Evolutionary conservation across 2,329 filamentous ascomycete species (phyloP).

Genomic region (Aspergillus clavatus): DNA sequence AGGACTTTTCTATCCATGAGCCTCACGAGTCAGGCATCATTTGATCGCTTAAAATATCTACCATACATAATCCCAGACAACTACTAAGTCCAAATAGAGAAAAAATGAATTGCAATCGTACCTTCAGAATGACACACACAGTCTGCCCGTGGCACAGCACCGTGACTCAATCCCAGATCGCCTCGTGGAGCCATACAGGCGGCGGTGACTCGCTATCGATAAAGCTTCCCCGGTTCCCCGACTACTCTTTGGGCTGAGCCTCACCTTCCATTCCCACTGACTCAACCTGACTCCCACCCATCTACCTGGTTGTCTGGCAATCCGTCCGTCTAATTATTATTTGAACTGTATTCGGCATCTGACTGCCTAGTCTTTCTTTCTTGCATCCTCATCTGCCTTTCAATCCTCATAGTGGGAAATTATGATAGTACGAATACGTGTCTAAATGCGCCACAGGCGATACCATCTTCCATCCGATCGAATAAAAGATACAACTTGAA

Average conservation of each 20-base stretch:
- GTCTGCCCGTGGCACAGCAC: not conserved
- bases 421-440: constrained; percentile 44
- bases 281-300: not conserved
- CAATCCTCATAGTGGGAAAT: constrained; percentile 17
- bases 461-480: constrained; percentile 20
- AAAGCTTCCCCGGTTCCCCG: constrained; percentile 21
- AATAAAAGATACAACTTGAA: constrained; percentile 10
- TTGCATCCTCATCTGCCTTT: not conserved
- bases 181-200: constrained; percentile 9
- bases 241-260: no score
- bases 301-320: not conserved
- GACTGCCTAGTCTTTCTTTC: not conserved
- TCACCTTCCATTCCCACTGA: constrained; percentile 8
- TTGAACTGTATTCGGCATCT: no score
- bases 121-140: not conserved
- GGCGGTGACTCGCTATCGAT: constrained; percentile 32
- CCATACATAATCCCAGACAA: not conserved
- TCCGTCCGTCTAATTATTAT: no score
- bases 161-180: constrained; percentile 13
- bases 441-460: constrained; percentile 36
- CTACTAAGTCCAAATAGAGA: not conserved
- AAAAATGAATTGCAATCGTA: not conserved
- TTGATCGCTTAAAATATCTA: not conserved
- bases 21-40: not conserved
- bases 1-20: not conserved